Evolutionary conservation across 1,284 basidiomycete species (phyloP).

Genomic region (Gymnopus androsaceus): DNA sequence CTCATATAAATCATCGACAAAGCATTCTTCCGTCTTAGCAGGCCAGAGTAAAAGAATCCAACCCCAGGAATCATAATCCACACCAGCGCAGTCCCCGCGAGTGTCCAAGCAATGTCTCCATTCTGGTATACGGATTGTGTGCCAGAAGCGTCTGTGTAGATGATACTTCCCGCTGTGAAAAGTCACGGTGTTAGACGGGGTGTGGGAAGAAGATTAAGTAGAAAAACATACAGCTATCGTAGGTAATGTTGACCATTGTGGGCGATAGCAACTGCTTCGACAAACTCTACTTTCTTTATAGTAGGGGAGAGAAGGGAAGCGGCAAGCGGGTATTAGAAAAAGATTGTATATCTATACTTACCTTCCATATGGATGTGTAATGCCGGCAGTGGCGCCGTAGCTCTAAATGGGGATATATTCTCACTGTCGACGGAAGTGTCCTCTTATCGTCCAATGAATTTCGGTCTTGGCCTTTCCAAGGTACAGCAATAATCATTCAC

Average conservation of each 20-base stretch:
- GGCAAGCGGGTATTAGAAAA: background rate
- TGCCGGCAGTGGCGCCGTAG: background rate
- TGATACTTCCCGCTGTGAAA: constrained; percentile 36
- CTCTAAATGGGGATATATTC: background rate
- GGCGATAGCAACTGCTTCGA: background rate
- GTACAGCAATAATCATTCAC: too few species aligned
- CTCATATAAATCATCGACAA: constrained; percentile 90
- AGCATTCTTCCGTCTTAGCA: constrained; percentile 84
- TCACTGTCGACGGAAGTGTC: background rate
- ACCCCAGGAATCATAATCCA: constrained; percentile 94
- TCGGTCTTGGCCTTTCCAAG: too few species aligned
- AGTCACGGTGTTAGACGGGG: background rate
- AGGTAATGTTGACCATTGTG: constrained; percentile 1
- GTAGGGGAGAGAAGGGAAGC: background rate
- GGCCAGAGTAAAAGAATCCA: constrained; percentile 88
- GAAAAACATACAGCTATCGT: background rate
- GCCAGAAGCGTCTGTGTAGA: constrained; percentile 36
- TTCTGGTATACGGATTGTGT: constrained; percentile 55
- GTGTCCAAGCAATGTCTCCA: constrained; percentile 82
- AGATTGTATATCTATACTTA: background rate
- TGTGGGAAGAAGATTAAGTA: background rate
- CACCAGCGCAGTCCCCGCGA: constrained; percentile 73
- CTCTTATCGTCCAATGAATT: constrained; percentile 2
- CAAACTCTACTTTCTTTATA: background rate
- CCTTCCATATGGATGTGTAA: background rate